Percentiles rank a stretch among this genome's conserved stretches.
Conservation (phyloP, 306 rosid genomes). For the Cucumis melo region DNA sequence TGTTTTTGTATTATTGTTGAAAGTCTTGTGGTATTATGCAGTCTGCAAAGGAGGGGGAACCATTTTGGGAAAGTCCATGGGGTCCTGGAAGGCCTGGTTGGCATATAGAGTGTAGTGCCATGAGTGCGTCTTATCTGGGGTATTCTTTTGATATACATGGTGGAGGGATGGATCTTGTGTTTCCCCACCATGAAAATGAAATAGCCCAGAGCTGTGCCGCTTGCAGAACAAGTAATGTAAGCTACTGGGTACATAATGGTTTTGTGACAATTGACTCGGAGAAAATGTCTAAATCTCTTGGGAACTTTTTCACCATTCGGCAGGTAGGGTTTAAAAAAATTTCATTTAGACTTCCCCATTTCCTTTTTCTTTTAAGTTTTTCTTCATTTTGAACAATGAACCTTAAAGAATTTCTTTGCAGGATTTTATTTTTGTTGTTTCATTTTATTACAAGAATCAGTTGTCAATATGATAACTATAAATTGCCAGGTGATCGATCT, state of each 20-base stretch:
- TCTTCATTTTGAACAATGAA: background rate
- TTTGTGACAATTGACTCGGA: constrained; percentile 80
- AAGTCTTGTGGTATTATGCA: constrained; percentile 22
- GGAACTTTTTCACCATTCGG: constrained; percentile 92
- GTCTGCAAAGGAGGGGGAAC: constrained; percentile 93
- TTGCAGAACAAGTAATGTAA: constrained; percentile 58
- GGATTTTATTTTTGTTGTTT: background rate
- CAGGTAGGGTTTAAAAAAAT: constrained; percentile 36
- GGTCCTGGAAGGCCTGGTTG: constrained; percentile 98
- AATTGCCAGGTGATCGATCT: constrained; percentile 61
- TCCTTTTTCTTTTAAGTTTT: background rate
- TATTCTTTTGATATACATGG: constrained; percentile 92
- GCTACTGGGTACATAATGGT: constrained; percentile 93
- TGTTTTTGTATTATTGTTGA: constrained; percentile 10
- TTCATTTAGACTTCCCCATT: constrained; percentile 1
- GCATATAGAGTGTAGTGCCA: constrained; percentile 99
- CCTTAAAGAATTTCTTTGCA: background rate
- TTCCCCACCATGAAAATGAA: constrained; percentile 99
- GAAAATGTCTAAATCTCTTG: constrained; percentile 95
- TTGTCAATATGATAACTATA: background rate
- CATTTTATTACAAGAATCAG: background rate
- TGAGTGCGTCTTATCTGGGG: constrained; percentile 83
- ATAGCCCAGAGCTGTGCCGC: constrained; percentile 99
- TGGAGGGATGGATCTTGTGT: constrained; percentile 90
- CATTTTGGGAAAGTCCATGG: constrained; percentile 98